Percentiles rank a stretch among this genome's conserved stretches.
Conservation (phyloP, 352 stramenopile genomes). For the Globisporangium carolinianum region DNA sequence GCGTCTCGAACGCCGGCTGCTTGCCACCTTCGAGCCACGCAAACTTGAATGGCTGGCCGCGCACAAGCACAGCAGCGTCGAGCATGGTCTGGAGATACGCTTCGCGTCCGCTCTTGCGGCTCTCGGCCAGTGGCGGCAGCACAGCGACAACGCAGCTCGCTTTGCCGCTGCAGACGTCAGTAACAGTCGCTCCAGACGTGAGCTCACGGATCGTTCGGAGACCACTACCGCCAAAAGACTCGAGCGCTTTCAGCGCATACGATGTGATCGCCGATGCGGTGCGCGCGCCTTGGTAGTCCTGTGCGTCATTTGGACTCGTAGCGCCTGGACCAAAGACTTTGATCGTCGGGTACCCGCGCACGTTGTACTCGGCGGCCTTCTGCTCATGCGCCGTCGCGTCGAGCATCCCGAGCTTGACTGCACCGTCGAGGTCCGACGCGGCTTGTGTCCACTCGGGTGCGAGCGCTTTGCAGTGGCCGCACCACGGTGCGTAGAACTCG, state of each 20-base stretch:
- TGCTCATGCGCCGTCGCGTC: constrained; percentile 91
- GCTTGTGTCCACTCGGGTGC: constrained; percentile 90
- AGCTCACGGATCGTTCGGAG: constrained; percentile 76
- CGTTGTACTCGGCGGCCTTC: constrained; percentile 81
- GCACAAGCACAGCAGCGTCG: constrained; percentile 77
- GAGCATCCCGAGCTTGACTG: constrained; percentile 88
- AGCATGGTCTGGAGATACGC: constrained; percentile 79
- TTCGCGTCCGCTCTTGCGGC: constrained; percentile 78
- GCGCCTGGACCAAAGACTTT: constrained; percentile 89
- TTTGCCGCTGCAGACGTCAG: constrained; percentile 82
- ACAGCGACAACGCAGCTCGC: constrained; percentile 87
- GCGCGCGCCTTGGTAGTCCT: constrained; percentile 87
- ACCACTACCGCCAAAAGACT: constrained; percentile 59
- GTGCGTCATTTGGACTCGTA: constrained; percentile 38
- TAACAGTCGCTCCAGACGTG: constrained; percentile 47
- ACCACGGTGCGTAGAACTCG: constrained; percentile 92
- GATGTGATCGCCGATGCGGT: constrained; percentile 76
- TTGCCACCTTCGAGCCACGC: constrained; percentile 88
- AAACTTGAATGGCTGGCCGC: constrained; percentile 89
- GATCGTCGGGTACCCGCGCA: constrained; percentile 93
- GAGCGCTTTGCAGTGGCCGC: constrained; percentile 89
- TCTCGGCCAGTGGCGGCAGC: constrained; percentile 87
- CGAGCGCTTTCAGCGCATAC: constrained; percentile 67
- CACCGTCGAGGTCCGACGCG: constrained; percentile 80
- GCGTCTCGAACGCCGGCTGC: constrained; percentile 76